phyloP scores from a whole-genome alignment of 2,329 filamentous ascomycete species.

The Parascedosporium putredinis region DNA sequence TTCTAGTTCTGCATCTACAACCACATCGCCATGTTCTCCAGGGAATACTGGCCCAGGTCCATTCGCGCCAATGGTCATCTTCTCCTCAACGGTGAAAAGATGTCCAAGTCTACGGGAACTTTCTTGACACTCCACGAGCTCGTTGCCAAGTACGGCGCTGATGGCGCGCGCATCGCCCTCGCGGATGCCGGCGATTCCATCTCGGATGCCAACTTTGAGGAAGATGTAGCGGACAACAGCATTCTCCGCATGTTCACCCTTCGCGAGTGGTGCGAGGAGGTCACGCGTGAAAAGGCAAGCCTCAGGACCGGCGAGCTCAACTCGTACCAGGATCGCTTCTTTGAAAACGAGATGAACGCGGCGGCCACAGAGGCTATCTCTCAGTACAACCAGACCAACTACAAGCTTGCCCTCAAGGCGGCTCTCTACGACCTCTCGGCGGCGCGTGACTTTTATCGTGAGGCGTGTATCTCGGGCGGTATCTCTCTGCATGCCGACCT shows the following conservation, averaged over 20 bases:
- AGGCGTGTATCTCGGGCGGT: constrained; percentile 64
- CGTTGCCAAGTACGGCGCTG: constrained; percentile 86
- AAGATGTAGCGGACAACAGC: constrained; percentile 83
- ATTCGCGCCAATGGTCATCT: constrained; percentile 88
- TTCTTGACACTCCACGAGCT: constrained; percentile 86
- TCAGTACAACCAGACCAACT: constrained; percentile 71
- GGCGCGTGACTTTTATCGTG: constrained; percentile 83
- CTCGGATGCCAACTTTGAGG: constrained; percentile 94
- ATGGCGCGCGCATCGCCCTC: constrained; percentile 81
- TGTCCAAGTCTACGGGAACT: constrained; percentile 96
- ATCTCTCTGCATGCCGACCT: constrained; percentile 81
- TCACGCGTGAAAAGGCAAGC: constrained; percentile 53
- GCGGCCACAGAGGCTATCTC: constrained; percentile 68
- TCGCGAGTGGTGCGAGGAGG: constrained; percentile 87
- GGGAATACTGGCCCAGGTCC: constrained; percentile 78
- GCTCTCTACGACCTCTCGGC: constrained; percentile 85
- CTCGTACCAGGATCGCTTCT: constrained; percentile 76
- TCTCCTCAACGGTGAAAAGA: constrained; percentile 94
- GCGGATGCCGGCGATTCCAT: constrained; percentile 92
- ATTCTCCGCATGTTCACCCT: constrained; percentile 75
- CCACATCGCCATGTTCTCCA: constrained; percentile 79
- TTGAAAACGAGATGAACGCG: constrained; percentile 85
- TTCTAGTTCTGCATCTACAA: constrained; percentile 78
- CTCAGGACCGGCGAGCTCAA: constrained; percentile 69
- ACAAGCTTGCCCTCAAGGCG: constrained; percentile 49